phyloP scores from a whole-genome alignment of 2,329 filamentous ascomycete species.

The Colletotrichum karsti region DNA sequence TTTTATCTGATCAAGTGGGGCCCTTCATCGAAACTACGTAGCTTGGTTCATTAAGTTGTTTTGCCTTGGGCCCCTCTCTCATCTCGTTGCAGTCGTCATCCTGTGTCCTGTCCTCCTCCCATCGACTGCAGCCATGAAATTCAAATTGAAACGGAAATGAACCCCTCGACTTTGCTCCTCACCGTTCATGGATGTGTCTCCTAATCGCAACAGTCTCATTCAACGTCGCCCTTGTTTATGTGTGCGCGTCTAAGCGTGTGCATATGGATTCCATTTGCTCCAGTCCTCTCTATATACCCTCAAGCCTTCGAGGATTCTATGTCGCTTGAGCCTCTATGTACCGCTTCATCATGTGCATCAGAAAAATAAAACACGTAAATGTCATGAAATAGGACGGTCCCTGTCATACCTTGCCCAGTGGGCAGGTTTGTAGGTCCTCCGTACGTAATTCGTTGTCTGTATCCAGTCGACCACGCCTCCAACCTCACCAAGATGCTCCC shows the following conservation, averaged over 20 bases:
- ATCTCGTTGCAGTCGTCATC: conserved; percentile 14
- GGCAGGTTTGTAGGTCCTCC: neutral
- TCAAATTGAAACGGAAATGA: no score
- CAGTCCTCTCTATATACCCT: neutral
- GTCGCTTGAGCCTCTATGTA: conserved; percentile 3
- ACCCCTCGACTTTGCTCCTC: no score
- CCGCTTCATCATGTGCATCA: neutral
- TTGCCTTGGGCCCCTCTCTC: conserved; percentile 12
- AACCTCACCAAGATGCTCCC: conserved; percentile 14
- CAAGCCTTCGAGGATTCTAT: neutral
- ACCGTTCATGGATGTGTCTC: neutral
- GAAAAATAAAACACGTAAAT: neutral
- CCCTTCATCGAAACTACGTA: conserved; percentile 9
- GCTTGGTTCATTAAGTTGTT: neutral
- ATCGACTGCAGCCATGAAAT: neutral
- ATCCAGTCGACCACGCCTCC: conserved; percentile 1
- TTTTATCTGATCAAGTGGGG: conserved; percentile 5
- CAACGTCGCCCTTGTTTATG: neutral
- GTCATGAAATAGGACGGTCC: neutral
- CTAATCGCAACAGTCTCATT: neutral
- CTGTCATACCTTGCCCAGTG: neutral
- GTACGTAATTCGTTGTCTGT: conserved; percentile 12
- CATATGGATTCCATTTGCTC: neutral
- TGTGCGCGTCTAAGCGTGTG: neutral
- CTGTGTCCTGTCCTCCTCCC: neutral